Percentiles rank a stretch among this genome's conserved stretches.
These are phyloP conservation scores for Iris pallida DNA, from an alignment of 116 monocot species.

Conservation along the genomic window DNA sequence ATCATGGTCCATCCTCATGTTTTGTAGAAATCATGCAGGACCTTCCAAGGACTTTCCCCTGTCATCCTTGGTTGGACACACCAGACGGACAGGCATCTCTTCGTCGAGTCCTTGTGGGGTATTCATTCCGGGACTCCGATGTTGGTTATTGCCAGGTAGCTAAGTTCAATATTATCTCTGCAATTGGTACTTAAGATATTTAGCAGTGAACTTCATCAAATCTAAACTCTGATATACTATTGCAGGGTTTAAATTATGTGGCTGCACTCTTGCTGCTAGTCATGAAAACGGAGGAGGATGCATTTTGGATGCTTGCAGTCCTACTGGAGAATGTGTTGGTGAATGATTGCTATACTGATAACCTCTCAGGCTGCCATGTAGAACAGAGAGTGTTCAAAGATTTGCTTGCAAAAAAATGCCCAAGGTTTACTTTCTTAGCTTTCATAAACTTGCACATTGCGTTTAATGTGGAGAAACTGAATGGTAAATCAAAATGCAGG, in stretches of 20 bases:
- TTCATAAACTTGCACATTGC: neutral
- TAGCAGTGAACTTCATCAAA: constrained; percentile 4
- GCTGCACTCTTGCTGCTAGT: constrained; percentile 86
- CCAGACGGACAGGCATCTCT: constrained; percentile 85
- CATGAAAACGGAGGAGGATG: constrained; percentile 96
- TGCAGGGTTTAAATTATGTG: constrained; percentile 94
- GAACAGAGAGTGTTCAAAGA: constrained; percentile 97
- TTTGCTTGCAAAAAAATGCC: constrained; percentile 86
- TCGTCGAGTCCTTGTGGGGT: constrained; percentile 90
- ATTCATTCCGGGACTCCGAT: constrained; percentile 97
- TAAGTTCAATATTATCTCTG: neutral
- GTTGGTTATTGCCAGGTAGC: constrained; percentile 97
- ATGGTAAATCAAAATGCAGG: constrained; percentile 30
- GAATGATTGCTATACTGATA: constrained; percentile 93
- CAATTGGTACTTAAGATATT: neutral
- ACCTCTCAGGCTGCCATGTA: constrained; percentile 96
- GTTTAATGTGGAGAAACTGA: no score
- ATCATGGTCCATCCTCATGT: neutral
- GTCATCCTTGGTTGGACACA: constrained; percentile 90
- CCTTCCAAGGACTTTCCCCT: constrained; percentile 93
- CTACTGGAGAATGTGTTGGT: constrained; percentile 97
- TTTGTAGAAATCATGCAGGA: constrained; percentile 39
- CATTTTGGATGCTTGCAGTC: constrained; percentile 98
- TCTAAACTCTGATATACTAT: constrained; percentile 5
- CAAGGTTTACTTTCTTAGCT: constrained; percentile 46